phyloP scores from a whole-genome alignment of 352 stramenopile genomes.

The Stramenopiles sp. region DNA sequence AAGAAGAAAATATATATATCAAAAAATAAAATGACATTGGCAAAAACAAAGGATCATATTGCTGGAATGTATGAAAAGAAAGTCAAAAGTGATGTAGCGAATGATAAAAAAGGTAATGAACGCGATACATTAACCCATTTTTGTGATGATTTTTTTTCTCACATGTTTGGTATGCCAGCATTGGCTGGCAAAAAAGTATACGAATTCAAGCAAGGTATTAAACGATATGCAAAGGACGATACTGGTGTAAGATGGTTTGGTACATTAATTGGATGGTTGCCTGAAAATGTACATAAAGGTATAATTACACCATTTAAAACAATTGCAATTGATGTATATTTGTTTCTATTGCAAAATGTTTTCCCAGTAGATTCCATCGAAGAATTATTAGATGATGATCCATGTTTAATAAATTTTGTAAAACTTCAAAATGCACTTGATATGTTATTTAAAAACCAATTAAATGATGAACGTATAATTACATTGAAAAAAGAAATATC shows the following conservation, averaged over 20 bases:
- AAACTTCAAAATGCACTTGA: not conserved
- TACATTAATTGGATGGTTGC: not conserved
- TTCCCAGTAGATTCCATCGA: not conserved
- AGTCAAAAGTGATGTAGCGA: not conserved
- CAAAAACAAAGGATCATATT: not conserved
- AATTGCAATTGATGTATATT: not conserved
- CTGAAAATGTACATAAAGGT: not conserved
- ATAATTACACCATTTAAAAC: not conserved
- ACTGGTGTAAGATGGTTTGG: not conserved
- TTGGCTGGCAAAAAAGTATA: not conserved
- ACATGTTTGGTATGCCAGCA: not conserved
- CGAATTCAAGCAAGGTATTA: not conserved
- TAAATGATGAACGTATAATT: not conserved
- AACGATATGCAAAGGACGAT: not conserved
- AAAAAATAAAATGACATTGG: no score
- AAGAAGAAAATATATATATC: not conserved
- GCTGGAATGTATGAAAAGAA: not conserved
- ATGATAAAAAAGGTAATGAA: conserved; percentile 2
- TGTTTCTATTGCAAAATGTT: not conserved
- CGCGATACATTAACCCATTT: not conserved
- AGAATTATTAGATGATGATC: not conserved
- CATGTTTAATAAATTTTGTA: not conserved
- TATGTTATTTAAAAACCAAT: not conserved
- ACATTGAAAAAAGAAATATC: not conserved
- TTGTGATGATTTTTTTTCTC: not conserved